Percentiles rank a stretch among this genome's conserved stretches.
Conservation (phyloP, 2,329 filamentous ascomycete species). For the Aspergillus nomiae region DNA sequence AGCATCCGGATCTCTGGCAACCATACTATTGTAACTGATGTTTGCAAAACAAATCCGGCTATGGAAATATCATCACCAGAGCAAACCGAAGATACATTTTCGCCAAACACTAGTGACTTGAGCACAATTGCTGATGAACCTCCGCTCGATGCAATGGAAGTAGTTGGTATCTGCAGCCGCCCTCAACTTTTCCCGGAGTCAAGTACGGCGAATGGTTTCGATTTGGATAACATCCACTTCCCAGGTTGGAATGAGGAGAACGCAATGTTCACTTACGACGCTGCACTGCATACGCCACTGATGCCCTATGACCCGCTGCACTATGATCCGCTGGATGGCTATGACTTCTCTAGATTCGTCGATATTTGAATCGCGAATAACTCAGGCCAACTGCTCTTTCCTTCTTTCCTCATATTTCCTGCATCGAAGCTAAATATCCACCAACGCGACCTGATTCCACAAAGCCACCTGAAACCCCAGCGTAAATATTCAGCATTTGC, state of each 20-base stretch:
- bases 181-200: background rate
- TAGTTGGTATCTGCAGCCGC: background rate
- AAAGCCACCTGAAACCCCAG: too few relatives aligned
- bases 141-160: background rate
- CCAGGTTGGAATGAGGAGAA: background rate
- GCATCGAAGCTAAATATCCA: background rate
- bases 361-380: background rate
- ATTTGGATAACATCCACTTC: background rate
- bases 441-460: too few relatives aligned
- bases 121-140: conserved; percentile 1
- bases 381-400: background rate
- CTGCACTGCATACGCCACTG: background rate
- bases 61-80: conserved; percentile 7
- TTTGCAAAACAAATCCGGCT: background rate
- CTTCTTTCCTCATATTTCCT: too few relatives aligned
- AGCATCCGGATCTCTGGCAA: conserved; percentile 19
- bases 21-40: conserved; percentile 9
- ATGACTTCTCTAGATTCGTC: background rate
- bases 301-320: background rate
- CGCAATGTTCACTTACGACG: background rate
- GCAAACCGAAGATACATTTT: background rate
- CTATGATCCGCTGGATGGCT: background rate
- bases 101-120: conserved; percentile 7
- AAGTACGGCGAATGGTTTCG: background rate
- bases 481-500: background rate